Evolutionary conservation across 805 yeast genomes (phyloP).

Genomic region (Kockiozyma suomiensis): DNA sequence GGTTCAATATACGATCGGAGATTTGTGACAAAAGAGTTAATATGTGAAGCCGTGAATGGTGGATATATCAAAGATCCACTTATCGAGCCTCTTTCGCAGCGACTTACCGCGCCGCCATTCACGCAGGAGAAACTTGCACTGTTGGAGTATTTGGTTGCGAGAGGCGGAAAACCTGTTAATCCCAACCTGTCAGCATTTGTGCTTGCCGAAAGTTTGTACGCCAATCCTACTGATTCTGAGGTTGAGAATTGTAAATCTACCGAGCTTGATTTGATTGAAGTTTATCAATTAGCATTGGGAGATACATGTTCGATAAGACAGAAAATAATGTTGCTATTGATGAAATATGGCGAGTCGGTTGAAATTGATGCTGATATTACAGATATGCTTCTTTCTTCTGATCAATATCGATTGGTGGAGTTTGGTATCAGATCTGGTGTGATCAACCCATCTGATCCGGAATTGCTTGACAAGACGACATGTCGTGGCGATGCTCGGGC

Average conservation of each 20-base stretch:
- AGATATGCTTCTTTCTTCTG: constrained; percentile 18
- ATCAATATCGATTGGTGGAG: constrained; percentile 14
- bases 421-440: constrained; percentile 5
- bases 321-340: constrained; percentile 1
- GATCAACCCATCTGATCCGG: constrained; percentile 16
- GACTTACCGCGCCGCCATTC: constrained; percentile 20
- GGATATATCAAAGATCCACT: constrained; percentile 7
- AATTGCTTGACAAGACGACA: constrained; percentile 16
- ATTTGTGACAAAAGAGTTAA: constrained; percentile 17
- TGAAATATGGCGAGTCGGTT: not conserved
- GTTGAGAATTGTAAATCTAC: too few species aligned
- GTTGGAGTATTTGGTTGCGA: constrained; percentile 17
- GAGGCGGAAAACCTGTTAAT: constrained; percentile 17
- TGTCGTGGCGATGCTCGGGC: constrained; percentile 25
- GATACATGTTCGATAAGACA: not conserved
- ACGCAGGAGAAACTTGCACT: constrained; percentile 12
- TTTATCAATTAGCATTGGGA: not conserved
- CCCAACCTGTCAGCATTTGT: constrained; percentile 8
- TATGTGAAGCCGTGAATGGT: not conserved
- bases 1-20: constrained; percentile 13
- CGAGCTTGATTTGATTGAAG: not conserved
- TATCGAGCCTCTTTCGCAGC: not conserved
- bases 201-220: constrained; percentile 20
- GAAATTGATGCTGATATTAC: constrained; percentile 19
- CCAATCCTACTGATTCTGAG: constrained; percentile 1